Base-by-base conservation (phyloP, 2,329 filamentous ascomycete genomes). In the Cladophialophora yegresii region DNA sequence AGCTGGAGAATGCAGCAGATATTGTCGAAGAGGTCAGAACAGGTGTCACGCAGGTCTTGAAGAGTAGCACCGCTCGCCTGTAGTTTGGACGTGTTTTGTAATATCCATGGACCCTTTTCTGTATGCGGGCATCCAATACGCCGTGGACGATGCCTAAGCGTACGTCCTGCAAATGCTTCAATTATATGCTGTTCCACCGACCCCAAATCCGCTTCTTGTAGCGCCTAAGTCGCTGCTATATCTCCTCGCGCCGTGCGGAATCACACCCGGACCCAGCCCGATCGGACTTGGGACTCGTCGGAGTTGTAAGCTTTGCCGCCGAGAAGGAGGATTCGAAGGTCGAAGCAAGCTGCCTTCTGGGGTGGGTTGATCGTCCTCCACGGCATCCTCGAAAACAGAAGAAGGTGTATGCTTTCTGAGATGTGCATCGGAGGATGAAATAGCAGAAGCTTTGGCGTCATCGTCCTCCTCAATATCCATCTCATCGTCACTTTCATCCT, bases 191-290 rank as follows among this genome's bases (percentile, higher is more conserved):
- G 70, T 72, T 5, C 71, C 69, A 9, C 70, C 69, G 32, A 68
- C 64, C 8, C 72, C 70, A 54, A 69, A 62, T 9, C 71, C 72
- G 64, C 68, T 69, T 49, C 69, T 70, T 3, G 68, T 71, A 10
- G 70, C 69, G 7, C 72, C 71, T 7, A 74, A 57, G 43, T 72
- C 70, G 63, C 68, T 72, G 57, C 72, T 74, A 56, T 71, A 70
- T 54, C 72, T 67, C n/a, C 68, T 59, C 13, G 61, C 69, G 12
- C 66, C 67, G 22, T 51, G 9, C 9, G 63, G 70, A 50, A 68
- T 66, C 47, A 73, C 53, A 8, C 67, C 68, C 0, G 68, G 61
- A 43, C 69, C 69, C 40, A 71, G 66, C 13, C 71, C 71, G 32
- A 72, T 68, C 5, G 72, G 71, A 67, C 72, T 73, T 6, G 68